Percentiles rank a stretch among this genome's conserved stretches.
These are phyloP conservation scores for Maudiozyma bulderi DNA, from an alignment of 805 yeast species.

Conservation along the genomic window DNA sequence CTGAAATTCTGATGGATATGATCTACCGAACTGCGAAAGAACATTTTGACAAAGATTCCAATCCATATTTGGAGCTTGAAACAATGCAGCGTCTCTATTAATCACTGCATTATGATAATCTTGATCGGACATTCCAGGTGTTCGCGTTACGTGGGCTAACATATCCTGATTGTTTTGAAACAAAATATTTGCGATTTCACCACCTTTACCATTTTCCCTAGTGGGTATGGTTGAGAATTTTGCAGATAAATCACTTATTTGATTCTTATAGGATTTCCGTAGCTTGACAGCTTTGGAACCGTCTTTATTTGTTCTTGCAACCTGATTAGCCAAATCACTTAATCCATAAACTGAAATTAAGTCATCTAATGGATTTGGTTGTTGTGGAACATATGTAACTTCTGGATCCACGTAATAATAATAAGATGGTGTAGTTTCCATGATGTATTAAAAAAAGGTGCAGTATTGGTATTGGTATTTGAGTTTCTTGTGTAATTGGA, in stretches of 20 bases:
- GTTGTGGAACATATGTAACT: slow-evolving; percentile 30
- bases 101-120: slow-evolving; percentile 17
- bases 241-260: slow-evolving; percentile 78
- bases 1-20: slow-evolving; percentile 27
- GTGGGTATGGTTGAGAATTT: slow-evolving; percentile 54
- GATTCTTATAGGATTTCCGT: slow-evolving; percentile 90
- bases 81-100: slow-evolving; percentile 21
- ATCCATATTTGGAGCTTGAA: slow-evolving; percentile 19
- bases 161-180: slow-evolving; percentile 29
- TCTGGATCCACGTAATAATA: slow-evolving; percentile 35
- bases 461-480: background rate
- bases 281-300: slow-evolving; percentile 89
- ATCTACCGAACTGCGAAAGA: slow-evolving; percentile 25
- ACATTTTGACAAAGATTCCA: slow-evolving; percentile 27
- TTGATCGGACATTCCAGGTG: slow-evolving; percentile 20
- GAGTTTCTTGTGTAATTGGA: background rate
- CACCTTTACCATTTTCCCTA: slow-evolving; percentile 30
- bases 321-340: slow-evolving; percentile 58
- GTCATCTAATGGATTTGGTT: slow-evolving; percentile 67
- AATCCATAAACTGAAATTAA: slow-evolving; percentile 61
- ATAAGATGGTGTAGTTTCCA: slow-evolving; percentile 22
- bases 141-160: slow-evolving; percentile 19
- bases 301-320: slow-evolving; percentile 79
- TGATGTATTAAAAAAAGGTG: background rate
- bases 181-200: slow-evolving; percentile 26